Base-by-base conservation (phyloP, 805 yeast genomes). In the Danielia oregonensis region DNA sequence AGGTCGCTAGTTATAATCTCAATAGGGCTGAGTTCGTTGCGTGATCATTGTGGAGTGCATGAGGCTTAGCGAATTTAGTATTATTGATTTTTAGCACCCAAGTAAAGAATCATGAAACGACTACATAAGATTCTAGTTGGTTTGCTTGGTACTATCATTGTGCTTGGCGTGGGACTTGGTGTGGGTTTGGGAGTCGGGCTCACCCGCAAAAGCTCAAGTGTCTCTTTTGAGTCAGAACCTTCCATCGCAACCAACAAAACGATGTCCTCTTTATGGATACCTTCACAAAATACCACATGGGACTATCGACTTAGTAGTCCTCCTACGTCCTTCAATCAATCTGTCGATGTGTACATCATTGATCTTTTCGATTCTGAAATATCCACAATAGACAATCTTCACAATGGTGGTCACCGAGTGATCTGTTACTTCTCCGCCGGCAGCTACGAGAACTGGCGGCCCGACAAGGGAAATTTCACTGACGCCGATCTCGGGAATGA, bases 391-490 rank as follows among this genome's bases (percentile, higher is more conserved):
- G 26, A 39, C 2, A 17, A 28, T 3, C 40, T 57, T 9, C 59
- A 54, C 10, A 16, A 35, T 3, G 34, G 33, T 6, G 48, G 47
- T 3, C 43, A 47, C 13, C 42, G 42, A 30, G 60, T 56, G 11
- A 49, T 57, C 5, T 57, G 62, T 35, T 56, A 57, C 34, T 55
- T 57, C 27, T 54, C 59, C 2, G 61, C 59, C 2, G 61, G 62
- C 2, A 49, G 52, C 22, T 54, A 49, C 34, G 62, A 57, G 32
- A 35, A 54, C 35, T 55, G 59, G 59, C 39, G 60, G 14, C 33
- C 37, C 10, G 62, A 57, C 29, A 47, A 44, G 6, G 16, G 24
- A 4, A 28, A 43, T 16, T 57, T 55, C 33, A 13, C 32, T 8
- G 13, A 33, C 6, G 13, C 33, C 1, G 61, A 51, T 36, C 32